Percentiles rank a stretch among this genome's conserved stretches.
These are phyloP conservation scores for Acer yangbiense DNA, from an alignment of 345 rosid genomes.

Conservation along the genomic window DNA sequence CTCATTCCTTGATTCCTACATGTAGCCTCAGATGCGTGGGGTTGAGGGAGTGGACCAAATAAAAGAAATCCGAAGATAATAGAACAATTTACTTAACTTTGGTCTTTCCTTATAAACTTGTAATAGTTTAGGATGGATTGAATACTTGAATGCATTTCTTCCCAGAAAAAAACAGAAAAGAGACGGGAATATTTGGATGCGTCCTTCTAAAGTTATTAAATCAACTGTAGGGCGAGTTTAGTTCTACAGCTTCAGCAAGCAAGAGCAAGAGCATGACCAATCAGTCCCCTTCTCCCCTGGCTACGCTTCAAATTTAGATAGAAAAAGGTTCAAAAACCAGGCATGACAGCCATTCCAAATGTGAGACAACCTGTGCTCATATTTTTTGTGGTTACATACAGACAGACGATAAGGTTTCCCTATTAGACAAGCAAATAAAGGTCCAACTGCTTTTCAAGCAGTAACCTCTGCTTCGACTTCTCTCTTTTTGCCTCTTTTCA, in stretches of 20 bases:
- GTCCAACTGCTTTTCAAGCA: conserved; percentile 26
- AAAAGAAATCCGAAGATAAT: background rate
- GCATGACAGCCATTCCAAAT: conserved; percentile 5
- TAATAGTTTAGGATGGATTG: background rate
- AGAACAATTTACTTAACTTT: background rate
- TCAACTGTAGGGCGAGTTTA: background rate
- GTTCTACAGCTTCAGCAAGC: background rate
- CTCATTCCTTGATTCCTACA: background rate
- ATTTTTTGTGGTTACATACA: conserved; percentile 24
- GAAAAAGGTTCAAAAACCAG: background rate
- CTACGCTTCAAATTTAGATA: background rate
- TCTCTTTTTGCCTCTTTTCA: conserved; percentile 54
- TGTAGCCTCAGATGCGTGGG: background rate
- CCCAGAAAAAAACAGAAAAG: background rate
- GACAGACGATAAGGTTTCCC: conserved; percentile 1
- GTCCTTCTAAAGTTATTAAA: background rate
- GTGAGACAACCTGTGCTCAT: background rate
- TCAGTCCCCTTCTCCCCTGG: too few species aligned
- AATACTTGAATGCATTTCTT: background rate
- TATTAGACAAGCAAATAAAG: background rate
- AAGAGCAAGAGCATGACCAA: background rate
- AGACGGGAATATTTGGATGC: background rate
- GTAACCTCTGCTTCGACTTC: conserved; percentile 42
- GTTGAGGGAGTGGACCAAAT: background rate
- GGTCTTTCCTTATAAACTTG: background rate